Base-by-base conservation (phyloP, 805 yeast genomes). In the Candida coquimbonensis region DNA sequence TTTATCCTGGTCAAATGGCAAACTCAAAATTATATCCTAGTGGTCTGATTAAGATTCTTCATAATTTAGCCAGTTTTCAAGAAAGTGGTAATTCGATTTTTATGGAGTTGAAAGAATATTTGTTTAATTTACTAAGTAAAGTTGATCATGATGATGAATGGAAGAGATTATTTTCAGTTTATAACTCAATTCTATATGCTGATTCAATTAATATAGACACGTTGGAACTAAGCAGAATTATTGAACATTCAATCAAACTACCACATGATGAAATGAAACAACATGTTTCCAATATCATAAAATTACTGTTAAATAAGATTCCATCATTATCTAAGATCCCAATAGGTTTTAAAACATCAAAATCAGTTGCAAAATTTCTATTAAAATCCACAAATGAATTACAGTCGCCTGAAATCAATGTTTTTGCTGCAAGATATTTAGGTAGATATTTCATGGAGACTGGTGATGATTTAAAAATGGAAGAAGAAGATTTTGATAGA, bases 31-130 rank as follows among this genome's bases (percentile, higher is more conserved):
- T 49, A 2, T 47, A 48, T 37, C 43, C 50, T 12, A 37, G 39
- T 12, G 44, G 48, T 2, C 49, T 65, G 49, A 43, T 60, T 26
- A 57, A 60, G 1, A 32, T 64, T 5, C 45, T 58, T 27, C 50
- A 50, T 17, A 45, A 50, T 13, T 38, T 52, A 2, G 14, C 57
- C 4, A 37, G 16, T 4, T 47, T 38, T 21, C 24, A 29, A 19
- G 49, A 46, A 1, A 13, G 24, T 0, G 50, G 47, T 2, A 24
- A 45, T 5, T 1, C 14, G 1, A 9, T 50, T 2, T 32, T 41
- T n/a, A 8, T 9, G 0, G 27, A 31, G 4, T 31, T 54, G 14
- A 33, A 21, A 14, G 33, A 17, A 0, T 32, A 38, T 2, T 31
- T 54, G 9, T 3, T 38, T 8, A 31, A 41, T 3, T n/a, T 44